These are phyloP conservation scores for Erysiphe pulchra DNA, from an alignment of 2,329 filamentous ascomycete species.

Conservation along the genomic window DNA sequence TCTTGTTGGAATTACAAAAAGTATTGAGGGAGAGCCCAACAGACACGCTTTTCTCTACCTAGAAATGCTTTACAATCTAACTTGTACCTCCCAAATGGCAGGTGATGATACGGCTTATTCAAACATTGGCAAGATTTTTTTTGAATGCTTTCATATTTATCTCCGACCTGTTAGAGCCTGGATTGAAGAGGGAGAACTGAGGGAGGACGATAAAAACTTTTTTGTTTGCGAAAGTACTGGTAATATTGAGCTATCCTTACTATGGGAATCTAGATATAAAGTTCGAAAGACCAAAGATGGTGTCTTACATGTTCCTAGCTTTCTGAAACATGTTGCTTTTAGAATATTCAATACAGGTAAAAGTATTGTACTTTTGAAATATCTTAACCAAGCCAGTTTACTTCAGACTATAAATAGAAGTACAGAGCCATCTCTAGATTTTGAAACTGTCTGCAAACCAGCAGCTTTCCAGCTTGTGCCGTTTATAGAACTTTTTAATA, in stretches of 20 bases:
- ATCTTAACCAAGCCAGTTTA: conserved; percentile 29
- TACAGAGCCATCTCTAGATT: conserved; percentile 25
- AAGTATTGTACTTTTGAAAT: conserved; percentile 60
- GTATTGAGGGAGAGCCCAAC: conserved; percentile 20
- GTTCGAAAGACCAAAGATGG: conserved; percentile 35
- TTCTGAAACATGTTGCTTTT: conserved; percentile 40
- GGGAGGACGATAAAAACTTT: conserved; percentile 40
- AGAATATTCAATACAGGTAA: conserved; percentile 76
- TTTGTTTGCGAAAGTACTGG: conserved; percentile 40
- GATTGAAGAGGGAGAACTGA: conserved; percentile 58
- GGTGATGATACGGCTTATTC: conserved; percentile 35
- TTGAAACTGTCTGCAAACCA: conserved; percentile 26
- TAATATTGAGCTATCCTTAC: conserved; percentile 30
- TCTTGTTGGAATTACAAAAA: conserved; percentile 35
- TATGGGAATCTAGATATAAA: conserved; percentile 56
- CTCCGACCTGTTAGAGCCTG: conserved; percentile 54
- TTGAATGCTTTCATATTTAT: conserved; percentile 62
- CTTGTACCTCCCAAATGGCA: conserved; percentile 41
- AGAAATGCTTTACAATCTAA: conserved; percentile 49
- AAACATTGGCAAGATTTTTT: conserved; percentile 43
- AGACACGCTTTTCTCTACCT: conserved; percentile 39
- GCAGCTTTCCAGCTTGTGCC: conserved; percentile 26
- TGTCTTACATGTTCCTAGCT: conserved; percentile 41
- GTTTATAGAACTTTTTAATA: conserved; percentile 49
- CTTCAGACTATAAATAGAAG: conserved; percentile 12